Percentiles rank a stretch among this genome's conserved stretches.
These are phyloP conservation scores for Trichoderma atroviride DNA, from an alignment of 2,329 filamentous ascomycete species.

Conservation along the genomic window DNA sequence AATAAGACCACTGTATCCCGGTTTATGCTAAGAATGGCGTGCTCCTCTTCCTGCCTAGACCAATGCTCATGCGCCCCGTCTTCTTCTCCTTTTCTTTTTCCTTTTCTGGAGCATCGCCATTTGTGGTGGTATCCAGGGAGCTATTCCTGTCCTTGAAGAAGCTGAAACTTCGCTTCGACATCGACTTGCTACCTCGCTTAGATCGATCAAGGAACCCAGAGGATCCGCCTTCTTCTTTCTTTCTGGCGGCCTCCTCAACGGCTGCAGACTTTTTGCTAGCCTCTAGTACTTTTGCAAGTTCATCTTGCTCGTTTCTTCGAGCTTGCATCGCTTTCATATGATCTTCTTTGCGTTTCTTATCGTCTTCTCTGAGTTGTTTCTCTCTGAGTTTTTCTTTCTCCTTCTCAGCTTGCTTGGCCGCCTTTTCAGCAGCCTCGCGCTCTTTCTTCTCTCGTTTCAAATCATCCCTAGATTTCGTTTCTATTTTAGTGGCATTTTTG, in stretches of 20 bases:
- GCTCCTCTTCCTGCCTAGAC: slow-evolving; percentile 73
- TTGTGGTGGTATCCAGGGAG: slow-evolving; percentile 37
- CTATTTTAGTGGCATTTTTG: slow-evolving; percentile 34
- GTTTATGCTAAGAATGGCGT: slow-evolving; percentile 45
- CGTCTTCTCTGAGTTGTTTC: slow-evolving; percentile 46
- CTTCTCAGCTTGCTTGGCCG: slow-evolving; percentile 44
- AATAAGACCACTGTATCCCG: not conserved
- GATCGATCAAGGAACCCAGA: slow-evolving; percentile 64
- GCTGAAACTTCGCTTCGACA: slow-evolving; percentile 74
- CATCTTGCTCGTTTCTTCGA: slow-evolving; percentile 60
- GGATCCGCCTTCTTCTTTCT: slow-evolving; percentile 43
- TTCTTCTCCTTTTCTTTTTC: slow-evolving; percentile 59
- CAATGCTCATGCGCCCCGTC: slow-evolving; percentile 64
- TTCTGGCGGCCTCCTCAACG: slow-evolving; percentile 51
- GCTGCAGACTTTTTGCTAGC: slow-evolving; percentile 65
- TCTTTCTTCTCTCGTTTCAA: slow-evolving; percentile 72
- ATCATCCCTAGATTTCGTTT: slow-evolving; percentile 58
- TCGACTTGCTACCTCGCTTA: slow-evolving; percentile 73
- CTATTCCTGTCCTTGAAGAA: slow-evolving; percentile 59
- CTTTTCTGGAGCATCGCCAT: slow-evolving; percentile 44
- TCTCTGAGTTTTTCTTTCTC: slow-evolving; percentile 52
- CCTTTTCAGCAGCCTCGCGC: slow-evolving; percentile 58
- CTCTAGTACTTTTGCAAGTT: slow-evolving; percentile 65
- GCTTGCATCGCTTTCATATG: slow-evolving; percentile 57
- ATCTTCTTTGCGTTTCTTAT: slow-evolving; percentile 51